Percentiles rank a stretch among this genome's conserved stretches.
Evolutionary conservation across 306 rosid species (phyloP).

Genomic region (Canavalia ensiformis): DNA sequence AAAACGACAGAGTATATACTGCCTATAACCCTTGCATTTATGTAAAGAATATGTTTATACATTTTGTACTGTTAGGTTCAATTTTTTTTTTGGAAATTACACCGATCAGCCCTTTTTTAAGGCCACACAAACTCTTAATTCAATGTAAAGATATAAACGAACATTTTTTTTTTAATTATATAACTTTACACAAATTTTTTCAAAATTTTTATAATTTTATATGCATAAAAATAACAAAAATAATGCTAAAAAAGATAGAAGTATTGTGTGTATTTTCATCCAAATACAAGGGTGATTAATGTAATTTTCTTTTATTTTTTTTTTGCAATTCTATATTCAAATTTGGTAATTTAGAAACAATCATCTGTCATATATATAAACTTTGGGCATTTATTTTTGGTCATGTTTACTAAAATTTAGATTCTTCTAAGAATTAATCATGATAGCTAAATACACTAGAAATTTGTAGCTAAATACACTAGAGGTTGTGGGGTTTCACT

Average conservation of each 20-base stretch:
- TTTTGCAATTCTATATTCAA: neutral
- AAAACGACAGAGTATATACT: neutral
- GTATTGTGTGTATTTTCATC: no score
- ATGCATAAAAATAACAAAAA: no score
- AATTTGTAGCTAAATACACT: neutral
- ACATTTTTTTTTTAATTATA: no score
- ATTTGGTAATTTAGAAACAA: conserved; percentile 3
- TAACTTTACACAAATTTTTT: no score
- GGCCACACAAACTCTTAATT: no score
- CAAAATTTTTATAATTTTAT: no score
- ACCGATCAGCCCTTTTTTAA: no score
- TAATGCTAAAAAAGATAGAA: no score
- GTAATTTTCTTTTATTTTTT: no score
- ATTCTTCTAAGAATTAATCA: neutral
- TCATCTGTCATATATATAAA: neutral
- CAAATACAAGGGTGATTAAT: no score
- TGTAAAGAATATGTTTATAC: neutral
- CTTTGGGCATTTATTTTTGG: neutral
- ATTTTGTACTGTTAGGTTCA: neutral
- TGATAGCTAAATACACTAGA: neutral
- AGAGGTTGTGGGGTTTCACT: conserved; percentile 38
- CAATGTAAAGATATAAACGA: no score
- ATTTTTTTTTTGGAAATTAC: no score
- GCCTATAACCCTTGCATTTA: neutral
- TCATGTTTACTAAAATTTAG: neutral